Evolutionary conservation across 768 basidiomycete species (phyloP).

Genomic region (Pholiota microspora): DNA sequence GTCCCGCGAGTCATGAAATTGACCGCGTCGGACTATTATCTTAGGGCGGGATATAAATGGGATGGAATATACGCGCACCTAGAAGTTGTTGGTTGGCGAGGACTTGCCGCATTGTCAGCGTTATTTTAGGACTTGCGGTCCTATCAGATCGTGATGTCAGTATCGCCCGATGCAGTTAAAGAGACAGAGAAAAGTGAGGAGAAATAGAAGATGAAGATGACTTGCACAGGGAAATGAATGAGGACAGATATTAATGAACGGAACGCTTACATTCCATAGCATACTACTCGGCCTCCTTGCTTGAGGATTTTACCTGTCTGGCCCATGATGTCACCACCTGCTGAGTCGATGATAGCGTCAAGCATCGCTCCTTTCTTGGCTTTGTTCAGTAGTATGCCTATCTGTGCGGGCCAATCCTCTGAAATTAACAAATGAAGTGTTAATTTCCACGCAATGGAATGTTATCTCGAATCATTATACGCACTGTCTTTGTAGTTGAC

Average conservation of each 20-base stretch:
- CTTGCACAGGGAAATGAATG: too few relatives aligned
- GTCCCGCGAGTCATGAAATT: neutral
- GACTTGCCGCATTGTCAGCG: constrained; percentile 77
- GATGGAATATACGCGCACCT: constrained; percentile 41
- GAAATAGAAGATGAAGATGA: constrained; percentile 1
- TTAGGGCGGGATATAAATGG: neutral
- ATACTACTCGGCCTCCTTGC: constrained; percentile 55
- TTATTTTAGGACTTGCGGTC: constrained; percentile 58
- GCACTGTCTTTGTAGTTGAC: constrained; percentile 67
- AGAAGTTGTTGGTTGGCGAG: constrained; percentile 71
- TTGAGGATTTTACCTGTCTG: constrained; percentile 50
- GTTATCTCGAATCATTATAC: constrained; percentile 12
- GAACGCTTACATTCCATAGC: constrained; percentile 61
- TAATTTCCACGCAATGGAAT: too few relatives aligned
- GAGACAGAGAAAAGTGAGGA: neutral
- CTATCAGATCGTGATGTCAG: constrained; percentile 30
- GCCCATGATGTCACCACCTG: constrained; percentile 62
- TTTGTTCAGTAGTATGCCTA: constrained; percentile 40
- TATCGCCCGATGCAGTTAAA: neutral
- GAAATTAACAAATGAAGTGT: neutral
- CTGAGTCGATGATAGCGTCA: constrained; percentile 69
- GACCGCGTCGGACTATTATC: neutral
- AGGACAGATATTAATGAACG: neutral
- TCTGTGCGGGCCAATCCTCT: constrained; percentile 54
- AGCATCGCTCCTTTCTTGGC: constrained; percentile 32